phyloP scores from a whole-genome alignment of 2,329 filamentous ascomycete genomes.

The Madurella mycetomatis region DNA sequence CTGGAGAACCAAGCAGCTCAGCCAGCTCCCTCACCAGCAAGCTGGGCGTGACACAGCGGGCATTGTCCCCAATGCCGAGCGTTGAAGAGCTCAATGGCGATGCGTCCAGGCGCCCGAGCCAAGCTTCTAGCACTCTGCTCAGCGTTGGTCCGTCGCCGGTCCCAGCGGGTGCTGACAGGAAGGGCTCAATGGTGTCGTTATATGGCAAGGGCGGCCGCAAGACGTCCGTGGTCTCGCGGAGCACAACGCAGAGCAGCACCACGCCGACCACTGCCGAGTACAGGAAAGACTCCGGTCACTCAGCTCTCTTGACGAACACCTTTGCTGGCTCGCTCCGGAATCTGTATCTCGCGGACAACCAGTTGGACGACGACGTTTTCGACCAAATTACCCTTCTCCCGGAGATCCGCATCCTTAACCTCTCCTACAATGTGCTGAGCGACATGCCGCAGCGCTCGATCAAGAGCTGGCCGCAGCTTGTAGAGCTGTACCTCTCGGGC shows the following conservation, averaged over 20 bases:
- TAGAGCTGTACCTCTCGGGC: slow-evolving; percentile 89
- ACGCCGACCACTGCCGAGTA: slow-evolving; percentile 46
- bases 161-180: slow-evolving; percentile 57
- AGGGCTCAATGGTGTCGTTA: slow-evolving; percentile 79
- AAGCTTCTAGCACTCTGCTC: slow-evolving; percentile 71
- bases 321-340: slow-evolving; percentile 83
- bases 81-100: slow-evolving; percentile 68
- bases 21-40: slow-evolving; percentile 37
- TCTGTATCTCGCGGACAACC: slow-evolving; percentile 87
- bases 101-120: slow-evolving; percentile 69
- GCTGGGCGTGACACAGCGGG: slow-evolving; percentile 31
- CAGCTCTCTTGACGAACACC: slow-evolving; percentile 68
- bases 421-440: slow-evolving; percentile 91
- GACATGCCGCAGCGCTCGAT: slow-evolving; percentile 88
- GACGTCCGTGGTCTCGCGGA: slow-evolving; percentile 73
- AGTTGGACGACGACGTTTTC: slow-evolving; percentile 90
- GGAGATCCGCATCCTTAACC: slow-evolving; percentile 82
- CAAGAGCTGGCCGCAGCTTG: slow-evolving; percentile 81
- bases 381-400: slow-evolving; percentile 79
- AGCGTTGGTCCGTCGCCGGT: slow-evolving; percentile 72
- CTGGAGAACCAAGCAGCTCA: slow-evolving; percentile 48
- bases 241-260: slow-evolving; percentile 40
- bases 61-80: slow-evolving; percentile 59
- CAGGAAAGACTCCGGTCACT: slow-evolving; percentile 86
- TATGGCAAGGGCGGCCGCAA: slow-evolving; percentile 78